Conservation (phyloP, 345 rosid species). For the Erodium maritimum region DNA sequence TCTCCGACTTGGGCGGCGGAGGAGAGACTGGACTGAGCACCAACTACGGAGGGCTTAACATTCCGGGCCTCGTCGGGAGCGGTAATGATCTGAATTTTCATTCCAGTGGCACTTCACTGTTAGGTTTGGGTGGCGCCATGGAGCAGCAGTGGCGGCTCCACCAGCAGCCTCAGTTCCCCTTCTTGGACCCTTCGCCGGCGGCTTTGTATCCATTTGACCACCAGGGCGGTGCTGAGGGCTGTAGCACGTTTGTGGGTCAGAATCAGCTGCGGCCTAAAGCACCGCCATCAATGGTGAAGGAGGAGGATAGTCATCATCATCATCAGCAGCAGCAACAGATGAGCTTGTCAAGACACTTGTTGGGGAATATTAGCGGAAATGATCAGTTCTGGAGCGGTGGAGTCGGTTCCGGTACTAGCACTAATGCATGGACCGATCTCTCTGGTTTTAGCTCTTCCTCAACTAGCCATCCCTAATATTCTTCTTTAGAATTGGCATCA, state of each 20-base stretch:
- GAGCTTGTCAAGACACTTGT: conserved; percentile 43
- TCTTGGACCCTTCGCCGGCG: too few species aligned
- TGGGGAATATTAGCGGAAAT: conserved; percentile 30
- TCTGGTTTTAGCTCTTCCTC: conserved; percentile 54
- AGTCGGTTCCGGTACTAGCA: too few species aligned
- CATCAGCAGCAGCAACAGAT: background rate
- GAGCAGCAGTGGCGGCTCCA: too few species aligned
- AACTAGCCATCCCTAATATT: conserved; percentile 17
- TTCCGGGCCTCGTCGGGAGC: conserved; percentile 13
- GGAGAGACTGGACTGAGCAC: conserved; percentile 35
- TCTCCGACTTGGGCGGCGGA: conserved; percentile 17
- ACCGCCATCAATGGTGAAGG: conserved; percentile 35
- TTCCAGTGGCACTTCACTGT: background rate
- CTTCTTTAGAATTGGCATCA: conserved; percentile 5
- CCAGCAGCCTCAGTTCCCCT: too few species aligned
- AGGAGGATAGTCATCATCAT: conserved; percentile 35
- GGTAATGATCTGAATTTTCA: conserved; percentile 32
- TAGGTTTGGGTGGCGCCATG: too few species aligned
- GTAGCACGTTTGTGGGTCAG: conserved; percentile 16
- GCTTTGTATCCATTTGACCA: too few species aligned
- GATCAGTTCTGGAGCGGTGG: conserved; percentile 28
- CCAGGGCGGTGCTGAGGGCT: too few species aligned
- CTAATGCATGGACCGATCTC: conserved; percentile 42
- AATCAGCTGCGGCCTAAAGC: conserved; percentile 29
- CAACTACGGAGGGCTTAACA: conserved; percentile 19